phyloP scores from a whole-genome alignment of 805 yeast genomes.

The Schizosaccharomyces lindneri region DNA sequence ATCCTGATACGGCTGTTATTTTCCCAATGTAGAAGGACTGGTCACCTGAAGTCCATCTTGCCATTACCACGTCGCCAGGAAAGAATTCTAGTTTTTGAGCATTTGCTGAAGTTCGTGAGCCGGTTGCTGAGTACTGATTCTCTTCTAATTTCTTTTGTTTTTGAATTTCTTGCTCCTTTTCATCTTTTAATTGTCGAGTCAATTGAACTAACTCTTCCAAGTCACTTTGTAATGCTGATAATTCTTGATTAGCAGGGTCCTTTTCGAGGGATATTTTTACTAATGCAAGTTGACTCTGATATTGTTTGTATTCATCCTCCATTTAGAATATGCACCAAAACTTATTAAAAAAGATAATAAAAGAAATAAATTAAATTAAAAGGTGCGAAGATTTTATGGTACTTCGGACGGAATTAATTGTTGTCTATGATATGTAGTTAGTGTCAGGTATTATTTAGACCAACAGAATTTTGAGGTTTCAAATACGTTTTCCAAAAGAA shows the following conservation, averaged over 20 bases:
- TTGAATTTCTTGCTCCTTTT: not conserved
- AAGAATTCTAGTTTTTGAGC: constrained; percentile 2
- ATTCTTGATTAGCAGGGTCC: constrained; percentile 11
- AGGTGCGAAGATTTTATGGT: too few species aligned
- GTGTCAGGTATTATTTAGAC: too few species aligned
- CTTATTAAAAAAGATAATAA: too few species aligned
- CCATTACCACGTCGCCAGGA: constrained; percentile 10
- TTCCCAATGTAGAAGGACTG: constrained; percentile 11
- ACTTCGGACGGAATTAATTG: too few species aligned
- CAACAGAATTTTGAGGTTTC: too few species aligned
- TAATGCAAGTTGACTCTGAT: constrained; percentile 12
- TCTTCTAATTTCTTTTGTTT: not conserved
- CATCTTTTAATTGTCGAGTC: constrained; percentile 5
- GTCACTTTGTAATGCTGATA: constrained; percentile 11
- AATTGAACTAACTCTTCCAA: constrained; percentile 12
- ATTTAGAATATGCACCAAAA: not conserved
- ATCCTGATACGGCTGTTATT: constrained; percentile 12
- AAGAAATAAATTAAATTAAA: too few species aligned
- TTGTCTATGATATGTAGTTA: too few species aligned
- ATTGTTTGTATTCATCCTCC: constrained; percentile 13
- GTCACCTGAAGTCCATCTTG: constrained; percentile 12
- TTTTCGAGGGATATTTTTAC: constrained; percentile 11
- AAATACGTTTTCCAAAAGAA: too few species aligned
- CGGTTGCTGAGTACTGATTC: too few species aligned
- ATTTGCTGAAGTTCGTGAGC: not conserved